Evolutionary conservation across 306 rosid genomes (phyloP).

Genomic region (Lathyrus aphaca): DNA sequence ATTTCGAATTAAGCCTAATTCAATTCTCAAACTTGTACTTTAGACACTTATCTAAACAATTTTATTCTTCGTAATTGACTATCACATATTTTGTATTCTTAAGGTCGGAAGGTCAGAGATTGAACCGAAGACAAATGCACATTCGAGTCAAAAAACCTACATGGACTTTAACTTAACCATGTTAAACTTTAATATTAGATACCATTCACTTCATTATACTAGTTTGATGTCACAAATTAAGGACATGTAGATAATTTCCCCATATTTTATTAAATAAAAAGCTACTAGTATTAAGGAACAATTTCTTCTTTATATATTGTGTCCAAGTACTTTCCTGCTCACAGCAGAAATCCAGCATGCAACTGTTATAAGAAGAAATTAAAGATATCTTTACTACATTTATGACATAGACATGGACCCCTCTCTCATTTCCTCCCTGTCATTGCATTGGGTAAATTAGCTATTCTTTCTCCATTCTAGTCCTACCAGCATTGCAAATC

Average conservation of each 20-base stretch:
- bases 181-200: constrained; percentile 10
- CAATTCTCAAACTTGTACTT: background rate
- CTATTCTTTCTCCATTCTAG: constrained; percentile 20
- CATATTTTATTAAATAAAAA: background rate
- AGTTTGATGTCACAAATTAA: constrained; percentile 30
- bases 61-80: background rate
- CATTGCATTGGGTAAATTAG: constrained; percentile 28
- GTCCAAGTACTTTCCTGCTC: constrained; percentile 44
- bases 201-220: constrained; percentile 11
- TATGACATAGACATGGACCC: constrained; percentile 43
- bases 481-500: constrained; percentile 13
- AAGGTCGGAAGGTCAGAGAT: constrained; percentile 7
- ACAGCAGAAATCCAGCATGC: constrained; percentile 45
- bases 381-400: constrained; percentile 38
- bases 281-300: constrained; percentile 1
- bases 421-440: constrained; percentile 12
- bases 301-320: constrained; percentile 30
- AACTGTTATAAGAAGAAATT: constrained; percentile 37
- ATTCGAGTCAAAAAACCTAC: background rate
- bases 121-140: background rate
- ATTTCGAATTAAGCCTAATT: background rate
- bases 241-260: constrained; percentile 19
- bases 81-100: background rate
- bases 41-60: background rate
- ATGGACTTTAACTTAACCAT: constrained; percentile 14